A percentile compares a stretch with the other conserved stretches of the same genome.
Conservation (phyloP, 768 basidiomycete genomes). For the Mycena latifolia region DNA sequence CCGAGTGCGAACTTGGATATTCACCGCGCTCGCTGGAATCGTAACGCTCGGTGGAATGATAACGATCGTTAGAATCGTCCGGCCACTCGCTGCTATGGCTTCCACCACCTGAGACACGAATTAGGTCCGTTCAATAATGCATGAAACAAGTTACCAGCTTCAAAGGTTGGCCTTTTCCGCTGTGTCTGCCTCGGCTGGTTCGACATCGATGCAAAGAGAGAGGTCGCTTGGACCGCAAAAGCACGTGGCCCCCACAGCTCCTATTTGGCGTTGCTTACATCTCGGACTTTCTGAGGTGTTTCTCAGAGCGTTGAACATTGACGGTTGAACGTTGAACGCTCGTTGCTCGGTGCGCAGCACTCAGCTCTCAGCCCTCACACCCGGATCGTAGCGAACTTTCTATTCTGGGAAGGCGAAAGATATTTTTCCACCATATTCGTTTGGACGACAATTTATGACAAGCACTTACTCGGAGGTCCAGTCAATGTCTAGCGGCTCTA, state of each 20-base stretch:
- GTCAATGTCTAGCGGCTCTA: too few relatives aligned
- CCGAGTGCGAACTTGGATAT: conserved; percentile 27
- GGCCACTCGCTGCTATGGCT: too few relatives aligned
- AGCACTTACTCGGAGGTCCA: too few relatives aligned
- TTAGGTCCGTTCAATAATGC: background rate
- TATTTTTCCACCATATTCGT: too few relatives aligned
- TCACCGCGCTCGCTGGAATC: conserved; percentile 27
- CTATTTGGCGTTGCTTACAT: conserved; percentile 3
- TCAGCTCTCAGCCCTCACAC: too few relatives aligned
- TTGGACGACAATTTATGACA: too few relatives aligned
- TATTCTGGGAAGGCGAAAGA: too few relatives aligned
- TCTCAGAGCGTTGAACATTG: too few relatives aligned
- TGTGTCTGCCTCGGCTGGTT: conserved; percentile 19
- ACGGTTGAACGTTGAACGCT: too few relatives aligned
- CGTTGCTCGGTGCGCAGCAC: too few relatives aligned
- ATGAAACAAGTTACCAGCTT: conserved; percentile 12
- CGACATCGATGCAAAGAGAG: conserved; percentile 6
- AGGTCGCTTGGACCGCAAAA: background rate
- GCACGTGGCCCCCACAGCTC: background rate
- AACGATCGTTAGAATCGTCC: conserved; percentile 19
- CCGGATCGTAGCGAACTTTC: too few relatives aligned
- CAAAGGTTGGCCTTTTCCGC: conserved; percentile 24
- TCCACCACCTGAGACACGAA: conserved; percentile 17
- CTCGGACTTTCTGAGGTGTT: too few relatives aligned
- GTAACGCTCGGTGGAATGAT: conserved; percentile 18